Evolutionary conservation across 129 eudicot genomes (phyloP), one percentile per base, ranked within the genome.

Genomic region (Kitagawia praeruptora): DNA sequence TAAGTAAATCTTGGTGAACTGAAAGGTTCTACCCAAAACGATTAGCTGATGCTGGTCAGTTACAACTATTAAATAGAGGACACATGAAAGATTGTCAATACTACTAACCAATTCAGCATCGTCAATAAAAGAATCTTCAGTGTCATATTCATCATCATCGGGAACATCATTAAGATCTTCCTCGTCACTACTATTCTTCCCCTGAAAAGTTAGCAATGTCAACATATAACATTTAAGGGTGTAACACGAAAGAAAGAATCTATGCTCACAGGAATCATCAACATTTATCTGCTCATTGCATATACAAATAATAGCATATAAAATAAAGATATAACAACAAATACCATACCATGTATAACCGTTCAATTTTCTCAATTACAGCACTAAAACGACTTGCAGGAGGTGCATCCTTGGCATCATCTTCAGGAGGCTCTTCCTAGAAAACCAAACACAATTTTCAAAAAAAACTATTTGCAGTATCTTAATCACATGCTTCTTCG

Each of bases 111-210:
- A 85, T 56, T 96, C 99, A 71, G 97, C 80, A 49, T 96, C 99
- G 69, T 96, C 99, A 47, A 96, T 96, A 79, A 96, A 96, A 25
- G 99, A 96, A 74, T 96, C 99, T 74, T 92, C 99, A 15, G 99
- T 92, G 83, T 96, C 99, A 83, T 96, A 96, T 75, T 96, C 98
- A 82, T 96, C 99, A 81, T 96, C 99, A 75, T 90, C 99, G 16
- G 99, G 99, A 75, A 92, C 89, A 78, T 90, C 91, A 80, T 90
- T 84, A 41, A 92, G 93, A 84, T 96, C 99, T 81, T 96, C 99
- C 80, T 94, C 98, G 23, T 96, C 99, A 31, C 98, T 92, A 81
- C 99, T 96, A 47, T 91, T 90, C 77, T 92, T 89, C 61, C 99
- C 99, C 99, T 96, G 82, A 74, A 81, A 73, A 82, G 72, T 78